A percentile compares a stretch with the other conserved stretches of the same genome.
phyloP scores from a whole-genome alignment of 2,329 filamentous ascomycete species.

The Alternaria burnsii region DNA sequence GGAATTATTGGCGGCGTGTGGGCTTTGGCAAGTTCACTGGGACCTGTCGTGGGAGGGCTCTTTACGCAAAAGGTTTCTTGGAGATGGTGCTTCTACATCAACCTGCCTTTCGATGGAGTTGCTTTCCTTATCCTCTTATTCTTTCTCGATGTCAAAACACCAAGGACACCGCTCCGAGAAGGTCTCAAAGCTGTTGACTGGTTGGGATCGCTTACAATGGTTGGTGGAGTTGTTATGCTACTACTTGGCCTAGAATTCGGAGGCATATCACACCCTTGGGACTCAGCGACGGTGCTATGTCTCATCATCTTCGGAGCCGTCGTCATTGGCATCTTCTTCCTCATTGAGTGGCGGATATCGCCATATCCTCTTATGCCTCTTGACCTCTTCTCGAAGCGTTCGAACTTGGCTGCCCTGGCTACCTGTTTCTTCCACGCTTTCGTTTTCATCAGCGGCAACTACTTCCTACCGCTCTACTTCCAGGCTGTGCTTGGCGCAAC shows the following conservation, averaged over 20 bases:
- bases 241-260: constrained; percentile 87
- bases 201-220: constrained; percentile 70
- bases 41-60: constrained; percentile 72
- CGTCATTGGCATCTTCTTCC: constrained; percentile 70
- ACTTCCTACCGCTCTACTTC: constrained; percentile 87
- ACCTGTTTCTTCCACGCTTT: constrained; percentile 78
- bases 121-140: constrained; percentile 66
- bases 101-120: constrained; percentile 68
- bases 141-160: constrained; percentile 72
- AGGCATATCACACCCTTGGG: constrained; percentile 77
- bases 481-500: constrained; percentile 75
- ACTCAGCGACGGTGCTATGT: constrained; percentile 76
- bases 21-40: constrained; percentile 71
- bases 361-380: constrained; percentile 81
- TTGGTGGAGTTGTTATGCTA: constrained; percentile 84
- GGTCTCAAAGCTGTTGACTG: constrained; percentile 73
- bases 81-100: constrained; percentile 69
- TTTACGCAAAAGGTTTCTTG: constrained; percentile 70
- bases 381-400: constrained; percentile 71
- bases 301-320: constrained; percentile 77
- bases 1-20: constrained; percentile 72
- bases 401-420: constrained; percentile 71
- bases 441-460: constrained; percentile 79
- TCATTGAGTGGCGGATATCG: constrained; percentile 77
- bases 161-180: constrained; percentile 67